phyloP scores from a whole-genome alignment of 2,329 filamentous ascomycete genomes.

The Aspergillus sp. region DNA sequence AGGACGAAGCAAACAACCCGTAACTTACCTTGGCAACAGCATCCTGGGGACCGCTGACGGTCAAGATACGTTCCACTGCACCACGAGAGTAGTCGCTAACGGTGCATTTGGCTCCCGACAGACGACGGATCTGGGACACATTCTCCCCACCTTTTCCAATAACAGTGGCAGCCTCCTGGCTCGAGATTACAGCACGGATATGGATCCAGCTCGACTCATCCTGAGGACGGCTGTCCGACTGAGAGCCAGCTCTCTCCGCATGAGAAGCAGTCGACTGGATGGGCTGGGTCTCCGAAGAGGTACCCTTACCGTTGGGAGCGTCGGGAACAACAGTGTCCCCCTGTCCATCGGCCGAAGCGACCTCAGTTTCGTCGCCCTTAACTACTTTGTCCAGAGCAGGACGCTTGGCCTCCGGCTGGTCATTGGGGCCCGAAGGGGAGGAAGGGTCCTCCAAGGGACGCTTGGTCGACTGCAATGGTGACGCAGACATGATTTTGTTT shows the following conservation, averaged over 20 bases:
- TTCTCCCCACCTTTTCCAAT: slow-evolving; percentile 99
- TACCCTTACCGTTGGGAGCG: slow-evolving; percentile 50
- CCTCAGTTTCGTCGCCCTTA: slow-evolving; percentile 50
- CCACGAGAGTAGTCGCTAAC: slow-evolving; percentile 97
- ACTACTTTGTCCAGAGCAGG: slow-evolving; percentile 89
- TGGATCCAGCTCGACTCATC: slow-evolving; percentile 97
- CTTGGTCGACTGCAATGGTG: slow-evolving; percentile 55
- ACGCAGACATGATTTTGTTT: slow-evolving; percentile 63
- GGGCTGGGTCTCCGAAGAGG: slow-evolving; percentile 49
- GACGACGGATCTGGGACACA: slow-evolving; percentile 88
- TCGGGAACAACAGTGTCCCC: slow-evolving; percentile 65
- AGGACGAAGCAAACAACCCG: slow-evolving; percentile 11
- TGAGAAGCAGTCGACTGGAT: slow-evolving; percentile 52
- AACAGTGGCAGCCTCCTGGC: slow-evolving; percentile 91
- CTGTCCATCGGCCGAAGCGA: slow-evolving; percentile 38
- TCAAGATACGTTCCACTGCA: slow-evolving; percentile 93
- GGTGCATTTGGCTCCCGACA: slow-evolving; percentile 96
- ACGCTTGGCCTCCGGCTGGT: slow-evolving; percentile 95
- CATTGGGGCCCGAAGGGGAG: slow-evolving; percentile 81
- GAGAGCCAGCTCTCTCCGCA: slow-evolving; percentile 44
- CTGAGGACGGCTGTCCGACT: slow-evolving; percentile 47
- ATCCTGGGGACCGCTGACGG: slow-evolving; percentile 92
- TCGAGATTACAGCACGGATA: slow-evolving; percentile 93
- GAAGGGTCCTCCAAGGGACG: slow-evolving; percentile 95
- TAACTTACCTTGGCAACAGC: slow-evolving; percentile 81